These are phyloP conservation scores for Hyphodiscus sp. DNA, from an alignment of 2,329 filamentous ascomycete species.

Conservation along the genomic window DNA sequence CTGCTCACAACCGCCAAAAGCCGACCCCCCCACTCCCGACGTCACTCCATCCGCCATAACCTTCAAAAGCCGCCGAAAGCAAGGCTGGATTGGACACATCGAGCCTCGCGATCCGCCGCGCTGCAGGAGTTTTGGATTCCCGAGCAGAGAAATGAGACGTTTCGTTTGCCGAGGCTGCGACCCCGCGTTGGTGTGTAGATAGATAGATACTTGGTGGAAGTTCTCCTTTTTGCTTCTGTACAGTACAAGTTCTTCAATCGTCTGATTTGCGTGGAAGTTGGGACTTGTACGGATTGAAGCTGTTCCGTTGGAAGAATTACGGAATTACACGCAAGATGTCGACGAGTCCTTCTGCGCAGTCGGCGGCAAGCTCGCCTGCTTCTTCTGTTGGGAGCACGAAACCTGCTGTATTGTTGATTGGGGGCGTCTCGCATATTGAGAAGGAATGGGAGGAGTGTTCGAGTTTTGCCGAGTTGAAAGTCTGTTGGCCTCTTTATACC, in stretches of 20 bases:
- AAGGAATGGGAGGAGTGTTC: constrained; percentile 24
- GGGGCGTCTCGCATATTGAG: constrained; percentile 18
- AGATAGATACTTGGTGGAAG: not conserved
- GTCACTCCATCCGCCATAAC: not conserved
- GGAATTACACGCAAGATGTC: not conserved
- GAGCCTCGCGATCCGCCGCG: not conserved
- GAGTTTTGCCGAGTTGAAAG: constrained; percentile 21
- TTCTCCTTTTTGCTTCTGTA: not conserved
- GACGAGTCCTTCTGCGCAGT: not conserved
- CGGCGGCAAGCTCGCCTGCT: not conserved
- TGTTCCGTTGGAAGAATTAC: not conserved
- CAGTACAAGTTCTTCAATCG: not conserved
- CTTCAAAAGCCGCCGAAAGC: not conserved
- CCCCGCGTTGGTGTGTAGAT: not conserved
- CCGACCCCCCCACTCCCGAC: not conserved
- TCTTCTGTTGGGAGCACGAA: constrained; percentile 3
- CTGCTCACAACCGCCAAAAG: not conserved
- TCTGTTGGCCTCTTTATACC: constrained; percentile 1
- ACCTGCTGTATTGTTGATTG: constrained; percentile 23
- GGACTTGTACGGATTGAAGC: not conserved
- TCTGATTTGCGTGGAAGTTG: not conserved
- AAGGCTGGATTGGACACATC: not conserved
- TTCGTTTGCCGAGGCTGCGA: not conserved
- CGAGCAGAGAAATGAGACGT: not conserved
- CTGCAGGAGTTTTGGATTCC: not conserved